Evolutionary conservation across 2,329 filamentous ascomycete species (phyloP), one percentile per base, ranked within the genome.

Genomic region (Chaetoscypha palmicola): DNA sequence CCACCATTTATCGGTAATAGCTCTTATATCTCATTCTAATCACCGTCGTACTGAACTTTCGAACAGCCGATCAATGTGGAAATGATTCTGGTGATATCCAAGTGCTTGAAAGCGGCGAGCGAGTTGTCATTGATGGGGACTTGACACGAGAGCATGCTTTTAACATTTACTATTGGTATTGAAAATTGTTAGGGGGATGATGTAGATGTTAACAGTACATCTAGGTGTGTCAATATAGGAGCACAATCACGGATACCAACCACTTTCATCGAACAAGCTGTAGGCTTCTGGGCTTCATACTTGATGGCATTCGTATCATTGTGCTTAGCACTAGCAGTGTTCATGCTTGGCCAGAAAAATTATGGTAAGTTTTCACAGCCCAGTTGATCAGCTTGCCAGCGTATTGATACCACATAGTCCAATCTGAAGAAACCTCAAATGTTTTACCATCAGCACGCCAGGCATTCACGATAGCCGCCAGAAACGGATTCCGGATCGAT

Each of bases 151-250:
- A 70, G 2, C 68, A 75, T 23, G 44, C 42, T n/a, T 45, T 34
- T 32, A 30, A 45, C 17, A 28, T 16, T 61, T 86, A 83, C 60
- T 86, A 85, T 64, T 68, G 42, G 42, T 45, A 45, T 21, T 12
- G 10, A 17, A 34, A 31, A 4, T 12, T 3, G 28, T 11, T 11
- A 9, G 12, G 19, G 17, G 12, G 82, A 77, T 51, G 66, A 39
- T 54, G 55, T 31, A 57, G 69, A 71, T 4, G 23, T 23, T 12
- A 16, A 26, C 30, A 14, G 21, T 7, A 39, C 21, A 9, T 8
- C 19, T 17, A 77, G 51, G 69, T 72, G 79, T 56, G 79, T 83
- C 66, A 84, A 84, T 58, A 57, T 81, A 10, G 82, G 82, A 26
- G 74, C 77, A 20, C 32, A 41, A 23, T 56, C 68, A 28, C 72